A percentile compares a stretch with the other conserved stretches of the same genome.
phyloP scores from a whole-genome alignment of 164 flowering plant genomes.

The Taxillus chinensis region DNA sequence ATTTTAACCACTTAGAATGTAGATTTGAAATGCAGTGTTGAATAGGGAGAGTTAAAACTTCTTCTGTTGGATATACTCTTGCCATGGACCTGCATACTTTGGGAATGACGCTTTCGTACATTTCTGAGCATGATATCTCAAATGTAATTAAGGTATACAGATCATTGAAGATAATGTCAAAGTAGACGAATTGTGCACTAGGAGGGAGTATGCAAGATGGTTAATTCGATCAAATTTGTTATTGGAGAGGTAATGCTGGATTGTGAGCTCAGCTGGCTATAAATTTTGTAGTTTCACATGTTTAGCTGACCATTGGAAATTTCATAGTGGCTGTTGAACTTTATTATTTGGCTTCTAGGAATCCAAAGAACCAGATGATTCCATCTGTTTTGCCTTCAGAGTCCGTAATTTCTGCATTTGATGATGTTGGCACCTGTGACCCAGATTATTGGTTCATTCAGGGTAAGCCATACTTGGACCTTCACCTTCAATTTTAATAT shows the following conservation, averaged over 20 bases:
- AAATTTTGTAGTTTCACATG: not conserved
- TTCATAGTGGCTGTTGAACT: not conserved
- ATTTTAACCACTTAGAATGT: too few species aligned
- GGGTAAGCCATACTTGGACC: slow-evolving; percentile 31
- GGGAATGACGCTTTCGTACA: slow-evolving; percentile 13
- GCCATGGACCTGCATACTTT: not conserved
- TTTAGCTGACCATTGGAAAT: not conserved
- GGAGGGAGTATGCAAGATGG: slow-evolving; percentile 93
- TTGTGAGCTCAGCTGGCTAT: not conserved
- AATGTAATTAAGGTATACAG: slow-evolving; percentile 45
- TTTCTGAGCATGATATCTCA: slow-evolving; percentile 29
- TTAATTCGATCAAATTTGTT: slow-evolving; percentile 42
- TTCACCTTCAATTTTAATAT: not conserved
- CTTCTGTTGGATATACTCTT: not conserved
- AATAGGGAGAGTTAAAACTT: too few species aligned
- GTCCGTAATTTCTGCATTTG: slow-evolving; percentile 46
- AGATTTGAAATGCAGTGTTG: too few species aligned
- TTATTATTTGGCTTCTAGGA: slow-evolving; percentile 30
- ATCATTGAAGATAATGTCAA: slow-evolving; percentile 55
- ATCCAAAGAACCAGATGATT: slow-evolving; percentile 38
- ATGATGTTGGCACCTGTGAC: slow-evolving; percentile 54
- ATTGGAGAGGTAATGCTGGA: slow-evolving; percentile 59
- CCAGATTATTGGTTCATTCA: slow-evolving; percentile 69
- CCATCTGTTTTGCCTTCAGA: slow-evolving; percentile 45
- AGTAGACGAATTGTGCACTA: slow-evolving; percentile 64